These are phyloP conservation scores for Gryganskiella cystojenkinii DNA, from an alignment of 192 early-diverging fungal genomes.

Conservation along the genomic window DNA sequence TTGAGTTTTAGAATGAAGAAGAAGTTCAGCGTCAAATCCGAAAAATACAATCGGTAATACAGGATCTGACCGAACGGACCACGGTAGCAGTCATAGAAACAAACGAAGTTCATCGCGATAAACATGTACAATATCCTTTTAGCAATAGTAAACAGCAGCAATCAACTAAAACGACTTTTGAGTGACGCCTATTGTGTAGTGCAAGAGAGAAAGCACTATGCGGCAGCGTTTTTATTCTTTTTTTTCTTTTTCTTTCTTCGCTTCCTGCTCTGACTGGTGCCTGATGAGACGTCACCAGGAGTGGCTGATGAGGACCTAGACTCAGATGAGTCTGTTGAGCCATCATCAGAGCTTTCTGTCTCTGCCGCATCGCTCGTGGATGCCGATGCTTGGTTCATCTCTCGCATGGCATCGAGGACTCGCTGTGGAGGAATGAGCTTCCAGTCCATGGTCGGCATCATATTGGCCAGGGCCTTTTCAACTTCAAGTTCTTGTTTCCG, in stretches of 20 bases:
- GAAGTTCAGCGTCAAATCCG: neutral
- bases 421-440: constrained; percentile 41
- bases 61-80: too few relatives aligned
- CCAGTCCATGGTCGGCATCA: constrained; percentile 50
- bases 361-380: neutral
- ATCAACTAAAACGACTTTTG: too few relatives aligned
- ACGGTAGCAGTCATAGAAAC: too few relatives aligned
- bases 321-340: neutral
- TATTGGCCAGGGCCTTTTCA: constrained; percentile 41
- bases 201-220: too few relatives aligned
- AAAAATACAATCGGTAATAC: neutral
- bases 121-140: too few relatives aligned
- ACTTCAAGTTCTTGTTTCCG: constrained; percentile 21
- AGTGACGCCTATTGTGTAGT: too few relatives aligned
- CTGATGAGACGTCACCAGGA: neutral
- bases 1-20: constrained; percentile 61
- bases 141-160: too few relatives aligned
- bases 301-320: neutral
- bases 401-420: constrained; percentile 24
- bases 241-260: neutral
- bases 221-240: too few relatives aligned
- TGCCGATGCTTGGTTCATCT: neutral
- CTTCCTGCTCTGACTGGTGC: neutral
- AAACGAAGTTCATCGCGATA: too few relatives aligned
- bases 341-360: neutral